Evolutionary conservation across 495 filamentous ascomycete genomes (phyloP).

Genomic region (Lophiotrema nucula): DNA sequence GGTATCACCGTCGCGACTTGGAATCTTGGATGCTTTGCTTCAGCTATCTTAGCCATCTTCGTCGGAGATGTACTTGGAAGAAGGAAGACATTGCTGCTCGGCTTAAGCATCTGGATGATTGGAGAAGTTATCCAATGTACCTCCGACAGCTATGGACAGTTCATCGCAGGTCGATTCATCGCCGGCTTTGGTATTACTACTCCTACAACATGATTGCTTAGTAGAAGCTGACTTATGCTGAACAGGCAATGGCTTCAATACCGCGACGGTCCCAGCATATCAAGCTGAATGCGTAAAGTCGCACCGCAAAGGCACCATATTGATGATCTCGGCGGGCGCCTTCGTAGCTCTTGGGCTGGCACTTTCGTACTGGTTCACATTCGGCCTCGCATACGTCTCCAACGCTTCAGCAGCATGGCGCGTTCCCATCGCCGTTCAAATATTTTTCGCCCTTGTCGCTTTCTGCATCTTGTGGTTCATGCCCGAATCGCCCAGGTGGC

Average conservation of each 20-base stretch:
- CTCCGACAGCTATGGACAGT: conserved; percentile 58
- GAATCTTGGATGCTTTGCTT: conserved; percentile 72
- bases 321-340: conserved; percentile 71
- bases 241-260: conserved; percentile 58
- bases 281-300: conserved; percentile 76
- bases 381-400: conserved; percentile 59
- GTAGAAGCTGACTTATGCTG: background rate
- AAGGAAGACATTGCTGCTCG: conserved; percentile 66
- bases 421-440: conserved; percentile 72
- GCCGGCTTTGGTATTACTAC: conserved; percentile 62
- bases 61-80: conserved; percentile 69
- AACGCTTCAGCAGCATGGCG: conserved; percentile 66
- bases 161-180: conserved; percentile 64
- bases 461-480: conserved; percentile 60
- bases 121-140: conserved; percentile 65
- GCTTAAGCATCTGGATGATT: conserved; percentile 68
- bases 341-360: conserved; percentile 72
- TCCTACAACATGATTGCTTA: background rate
- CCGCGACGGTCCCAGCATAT: conserved; percentile 65
- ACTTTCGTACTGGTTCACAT: conserved; percentile 74
- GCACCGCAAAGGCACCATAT: conserved; percentile 69
- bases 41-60: conserved; percentile 65
- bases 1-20: conserved; percentile 53
- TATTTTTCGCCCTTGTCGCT: conserved; percentile 64
- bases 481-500: conserved; percentile 74